These are phyloP conservation scores for Stemphylium lycopersici DNA, from an alignment of 2,329 filamentous ascomycete genomes.

Conservation along the genomic window DNA sequence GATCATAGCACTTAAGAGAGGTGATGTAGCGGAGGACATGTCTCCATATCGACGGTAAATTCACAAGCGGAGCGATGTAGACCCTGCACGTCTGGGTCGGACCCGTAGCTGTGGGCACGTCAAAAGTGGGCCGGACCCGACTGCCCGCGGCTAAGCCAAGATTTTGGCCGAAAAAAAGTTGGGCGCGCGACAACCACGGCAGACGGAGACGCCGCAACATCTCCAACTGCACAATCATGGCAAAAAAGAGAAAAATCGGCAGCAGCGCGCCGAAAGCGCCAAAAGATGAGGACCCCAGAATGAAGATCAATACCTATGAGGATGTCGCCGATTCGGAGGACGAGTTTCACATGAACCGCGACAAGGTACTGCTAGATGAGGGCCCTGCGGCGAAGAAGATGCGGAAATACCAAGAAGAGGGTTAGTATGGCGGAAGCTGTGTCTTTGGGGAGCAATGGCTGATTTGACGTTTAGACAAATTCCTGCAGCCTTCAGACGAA, in stretches of 20 bases:
- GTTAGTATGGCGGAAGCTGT: constrained; percentile 39
- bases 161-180: constrained; percentile 36
- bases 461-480: constrained; percentile 55
- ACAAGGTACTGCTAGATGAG: constrained; percentile 86
- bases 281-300: constrained; percentile 57
- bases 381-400: constrained; percentile 78
- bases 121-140: constrained; percentile 3
- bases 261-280: constrained; percentile 51
- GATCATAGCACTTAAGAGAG: not conserved
- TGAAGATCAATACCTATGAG: constrained; percentile 68
- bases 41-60: too few relatives aligned
- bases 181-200: constrained; percentile 11
- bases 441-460: constrained; percentile 3
- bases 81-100: too few relatives aligned
- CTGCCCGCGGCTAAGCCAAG: constrained; percentile 36
- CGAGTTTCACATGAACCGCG: constrained; percentile 85
- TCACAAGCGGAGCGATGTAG: too few relatives aligned
- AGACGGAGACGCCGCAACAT: constrained; percentile 10
- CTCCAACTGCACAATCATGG: constrained; percentile 48
- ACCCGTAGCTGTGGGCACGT: not conserved
- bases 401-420: constrained; percentile 72
- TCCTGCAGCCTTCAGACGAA: constrained; percentile 66
- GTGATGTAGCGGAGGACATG: not conserved
- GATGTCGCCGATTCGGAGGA: constrained; percentile 94
- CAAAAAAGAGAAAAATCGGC: constrained; percentile 71